Evolutionary conservation across 768 basidiomycete genomes (phyloP).

Genomic region (Pisolithus albus): DNA sequence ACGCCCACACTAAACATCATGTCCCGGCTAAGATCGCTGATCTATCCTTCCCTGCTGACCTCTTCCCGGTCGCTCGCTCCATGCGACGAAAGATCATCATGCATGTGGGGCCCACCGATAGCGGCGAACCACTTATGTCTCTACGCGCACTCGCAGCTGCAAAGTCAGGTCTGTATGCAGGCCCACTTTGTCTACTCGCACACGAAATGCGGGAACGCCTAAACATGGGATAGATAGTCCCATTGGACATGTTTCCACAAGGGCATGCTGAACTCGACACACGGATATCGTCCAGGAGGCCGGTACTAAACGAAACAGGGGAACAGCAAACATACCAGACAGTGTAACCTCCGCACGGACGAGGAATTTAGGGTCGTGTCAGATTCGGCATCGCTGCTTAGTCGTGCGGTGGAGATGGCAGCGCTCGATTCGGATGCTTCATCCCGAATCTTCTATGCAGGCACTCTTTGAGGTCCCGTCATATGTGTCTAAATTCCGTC

Average conservation of each 20-base stretch:
- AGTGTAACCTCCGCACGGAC: no score
- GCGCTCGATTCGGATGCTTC: no score
- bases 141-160: conserved; percentile 33
- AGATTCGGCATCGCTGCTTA: no score
- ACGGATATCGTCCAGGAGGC: conserved; percentile 19
- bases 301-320: conserved; percentile 5
- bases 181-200: conserved; percentile 47
- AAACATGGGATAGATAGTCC: conserved; percentile 84
- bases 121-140: conserved; percentile 56
- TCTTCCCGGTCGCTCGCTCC: conserved; percentile 45
- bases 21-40: no score
- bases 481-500: no score
- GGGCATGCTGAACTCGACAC: conserved; percentile 25
- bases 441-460: no score
- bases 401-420: no score
- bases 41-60: conserved; percentile 42
- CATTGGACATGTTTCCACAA: conserved; percentile 49
- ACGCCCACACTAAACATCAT: no score
- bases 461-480: no score
- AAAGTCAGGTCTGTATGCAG: conserved; percentile 35
- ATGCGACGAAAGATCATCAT: conserved; percentile 76
- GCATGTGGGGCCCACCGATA: conserved; percentile 82
- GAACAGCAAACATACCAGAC: no score
- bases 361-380: no score
- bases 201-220: conserved; percentile 82